These are phyloP conservation scores for Saccharata proteae DNA, from an alignment of 2,329 filamentous ascomycete genomes.

Conservation along the genomic window DNA sequence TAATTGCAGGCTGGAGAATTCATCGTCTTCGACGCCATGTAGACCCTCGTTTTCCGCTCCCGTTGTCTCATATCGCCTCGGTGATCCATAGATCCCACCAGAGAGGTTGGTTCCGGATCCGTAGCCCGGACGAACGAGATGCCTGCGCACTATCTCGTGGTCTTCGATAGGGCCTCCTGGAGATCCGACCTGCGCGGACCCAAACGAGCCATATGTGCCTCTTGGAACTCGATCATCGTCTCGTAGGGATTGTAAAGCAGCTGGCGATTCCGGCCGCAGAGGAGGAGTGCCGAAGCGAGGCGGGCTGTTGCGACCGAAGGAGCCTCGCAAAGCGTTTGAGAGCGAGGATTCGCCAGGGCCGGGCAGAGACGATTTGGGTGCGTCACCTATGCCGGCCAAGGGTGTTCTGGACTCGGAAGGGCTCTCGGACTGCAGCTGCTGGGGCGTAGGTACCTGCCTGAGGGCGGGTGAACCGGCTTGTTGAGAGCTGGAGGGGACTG, in stretches of 20 bases:
- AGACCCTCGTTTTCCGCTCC: slow-evolving; percentile 18
- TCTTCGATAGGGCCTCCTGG: slow-evolving; percentile 56
- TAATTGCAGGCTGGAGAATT: slow-evolving; percentile 85
- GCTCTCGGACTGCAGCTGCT: slow-evolving; percentile 26
- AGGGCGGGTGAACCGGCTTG: slow-evolving; percentile 36
- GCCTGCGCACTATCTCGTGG: slow-evolving; percentile 79
- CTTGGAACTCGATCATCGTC: slow-evolving; percentile 42
- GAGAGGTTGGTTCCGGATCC: slow-evolving; percentile 22
- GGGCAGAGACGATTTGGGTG: slow-evolving; percentile 44
- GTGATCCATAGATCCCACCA: slow-evolving; percentile 21
- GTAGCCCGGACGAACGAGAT: slow-evolving; percentile 60
- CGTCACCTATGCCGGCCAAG: slow-evolving; percentile 47
- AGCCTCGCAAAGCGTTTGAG: slow-evolving; percentile 72
- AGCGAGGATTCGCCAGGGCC: slow-evolving; percentile 80
- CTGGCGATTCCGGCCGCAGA: slow-evolving; percentile 46
- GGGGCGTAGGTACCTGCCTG: slow-evolving; percentile 38
- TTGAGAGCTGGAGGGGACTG: slow-evolving; percentile 44
- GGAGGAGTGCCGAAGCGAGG: slow-evolving; percentile 51
- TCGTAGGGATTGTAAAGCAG: slow-evolving; percentile 26
- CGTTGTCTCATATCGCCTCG: slow-evolving; percentile 13
- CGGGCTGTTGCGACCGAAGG: slow-evolving; percentile 52
- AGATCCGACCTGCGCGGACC: slow-evolving; percentile 23
- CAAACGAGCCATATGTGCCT: slow-evolving; percentile 78
- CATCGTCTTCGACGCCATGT: slow-evolving; percentile 50
- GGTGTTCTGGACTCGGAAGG: slow-evolving; percentile 40